These are phyloP conservation scores for Friedmanniomyces simplex DNA, from an alignment of 495 filamentous ascomycete species.

Conservation along the genomic window DNA sequence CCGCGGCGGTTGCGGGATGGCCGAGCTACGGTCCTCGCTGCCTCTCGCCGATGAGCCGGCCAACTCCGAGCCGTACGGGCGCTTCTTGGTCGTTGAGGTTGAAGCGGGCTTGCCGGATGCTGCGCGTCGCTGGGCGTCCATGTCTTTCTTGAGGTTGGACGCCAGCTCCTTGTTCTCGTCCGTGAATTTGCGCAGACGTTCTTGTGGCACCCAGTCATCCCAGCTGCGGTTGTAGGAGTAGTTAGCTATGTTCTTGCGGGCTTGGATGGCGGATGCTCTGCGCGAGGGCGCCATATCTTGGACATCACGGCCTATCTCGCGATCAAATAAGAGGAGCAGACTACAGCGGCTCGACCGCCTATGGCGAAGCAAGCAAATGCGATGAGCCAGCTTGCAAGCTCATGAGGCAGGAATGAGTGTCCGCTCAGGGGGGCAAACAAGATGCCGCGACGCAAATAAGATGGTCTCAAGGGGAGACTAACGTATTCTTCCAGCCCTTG, in stretches of 20 bases:
- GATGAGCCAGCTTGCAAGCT: background rate
- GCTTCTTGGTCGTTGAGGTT: slow-evolving; percentile 45
- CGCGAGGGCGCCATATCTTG: background rate
- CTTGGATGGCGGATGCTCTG: background rate
- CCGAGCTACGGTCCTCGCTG: slow-evolving; percentile 74
- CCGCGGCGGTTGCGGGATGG: slow-evolving; percentile 47
- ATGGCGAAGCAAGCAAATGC: background rate
- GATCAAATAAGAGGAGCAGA: background rate
- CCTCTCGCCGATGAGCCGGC: slow-evolving; percentile 58
- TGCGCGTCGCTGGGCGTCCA: slow-evolving; percentile 37
- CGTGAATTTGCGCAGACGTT: slow-evolving; percentile 86
- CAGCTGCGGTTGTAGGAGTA: slow-evolving; percentile 43
- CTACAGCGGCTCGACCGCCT: background rate
- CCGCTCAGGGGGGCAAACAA: background rate
- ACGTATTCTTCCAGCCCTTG: slow-evolving; percentile 98
- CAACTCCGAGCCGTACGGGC: slow-evolving; percentile 57
- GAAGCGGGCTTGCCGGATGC: slow-evolving; percentile 21
- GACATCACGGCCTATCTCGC: background rate
- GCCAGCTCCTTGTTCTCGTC: slow-evolving; percentile 89
- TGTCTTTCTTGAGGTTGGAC: slow-evolving; percentile 50
- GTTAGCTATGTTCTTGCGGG: background rate
- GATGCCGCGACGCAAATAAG: slow-evolving; percentile 9
- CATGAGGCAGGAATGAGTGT: background rate
- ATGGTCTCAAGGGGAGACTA: slow-evolving; percentile 34
- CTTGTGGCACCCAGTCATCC: slow-evolving; percentile 97